These are phyloP conservation scores for Ramaria sp. DNA, from an alignment of 768 basidiomycete species.

Conservation along the genomic window DNA sequence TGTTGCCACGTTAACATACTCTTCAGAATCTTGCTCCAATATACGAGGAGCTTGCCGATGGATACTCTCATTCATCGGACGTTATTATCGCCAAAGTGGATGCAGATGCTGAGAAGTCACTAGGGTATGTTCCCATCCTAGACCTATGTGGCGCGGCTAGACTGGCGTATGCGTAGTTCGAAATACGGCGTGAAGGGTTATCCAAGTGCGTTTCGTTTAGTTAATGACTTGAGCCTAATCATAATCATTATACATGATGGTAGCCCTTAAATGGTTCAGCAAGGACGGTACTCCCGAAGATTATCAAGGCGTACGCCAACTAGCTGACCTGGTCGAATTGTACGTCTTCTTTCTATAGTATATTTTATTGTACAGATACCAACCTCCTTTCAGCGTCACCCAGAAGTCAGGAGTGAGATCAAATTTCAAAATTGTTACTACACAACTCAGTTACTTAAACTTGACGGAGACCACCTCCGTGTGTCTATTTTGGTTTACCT, in stretches of 20 bases:
- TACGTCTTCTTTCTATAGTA: constrained; percentile 27
- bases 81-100: constrained; percentile 88
- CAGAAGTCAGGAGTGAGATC: constrained; percentile 72
- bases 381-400: constrained; percentile 42
- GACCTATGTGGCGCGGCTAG: background rate
- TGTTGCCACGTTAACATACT: background rate
- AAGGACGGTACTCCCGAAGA: constrained; percentile 49
- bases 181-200: constrained; percentile 69
- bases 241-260: constrained; percentile 9
- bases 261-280: constrained; percentile 89
- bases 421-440: constrained; percentile 67
- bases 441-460: constrained; percentile 55
- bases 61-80: constrained; percentile 67
- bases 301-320: constrained; percentile 70
- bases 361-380: background rate
- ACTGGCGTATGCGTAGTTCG: background rate
- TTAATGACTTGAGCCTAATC: constrained; percentile 1
- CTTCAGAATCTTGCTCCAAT: constrained; percentile 72
- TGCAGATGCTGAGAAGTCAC: constrained; percentile 72
- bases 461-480: constrained; percentile 51
- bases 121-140: constrained; percentile 35
- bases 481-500: background rate
- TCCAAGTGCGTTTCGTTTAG: constrained; percentile 54
- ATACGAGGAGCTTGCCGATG: constrained; percentile 85
- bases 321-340: constrained; percentile 69